These are phyloP conservation scores for Plectosphaerella cucumerina DNA, from an alignment of 2,329 filamentous ascomycete species.

Conservation along the genomic window DNA sequence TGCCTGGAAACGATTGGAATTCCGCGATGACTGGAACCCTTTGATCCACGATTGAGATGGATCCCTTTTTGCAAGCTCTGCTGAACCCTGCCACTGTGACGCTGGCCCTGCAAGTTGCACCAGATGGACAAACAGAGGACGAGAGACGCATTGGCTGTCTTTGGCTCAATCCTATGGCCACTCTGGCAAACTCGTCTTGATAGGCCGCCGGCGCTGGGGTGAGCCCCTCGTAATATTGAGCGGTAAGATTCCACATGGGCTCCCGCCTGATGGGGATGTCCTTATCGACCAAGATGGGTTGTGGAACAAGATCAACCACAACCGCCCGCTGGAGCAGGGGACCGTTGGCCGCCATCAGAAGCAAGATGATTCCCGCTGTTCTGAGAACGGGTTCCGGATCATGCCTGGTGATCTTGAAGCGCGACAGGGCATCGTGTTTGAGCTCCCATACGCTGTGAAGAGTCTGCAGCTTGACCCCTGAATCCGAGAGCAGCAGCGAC, in stretches of 20 bases:
- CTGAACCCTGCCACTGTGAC: neutral
- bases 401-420: neutral
- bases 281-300: neutral
- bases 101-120: neutral
- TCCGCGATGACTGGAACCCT: neutral
- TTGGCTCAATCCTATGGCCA: neutral
- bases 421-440: neutral
- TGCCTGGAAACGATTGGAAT: neutral
- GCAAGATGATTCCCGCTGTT: neutral
- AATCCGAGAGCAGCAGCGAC: neutral
- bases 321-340: neutral
- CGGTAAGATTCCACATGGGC: neutral
- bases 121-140: neutral
- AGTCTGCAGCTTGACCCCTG: neutral
- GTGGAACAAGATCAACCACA: neutral
- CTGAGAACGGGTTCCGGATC: neutral
- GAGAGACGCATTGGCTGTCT: neutral
- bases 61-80: neutral
- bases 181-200: neutral
- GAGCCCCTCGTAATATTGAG: neutral
- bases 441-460: neutral
- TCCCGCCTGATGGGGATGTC: neutral
- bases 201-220: neutral
- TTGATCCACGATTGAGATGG: neutral
- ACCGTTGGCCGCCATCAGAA: neutral